Base-by-base conservation (phyloP, 768 basidiomycete species). In the Psilocybe subaeruginosa region DNA sequence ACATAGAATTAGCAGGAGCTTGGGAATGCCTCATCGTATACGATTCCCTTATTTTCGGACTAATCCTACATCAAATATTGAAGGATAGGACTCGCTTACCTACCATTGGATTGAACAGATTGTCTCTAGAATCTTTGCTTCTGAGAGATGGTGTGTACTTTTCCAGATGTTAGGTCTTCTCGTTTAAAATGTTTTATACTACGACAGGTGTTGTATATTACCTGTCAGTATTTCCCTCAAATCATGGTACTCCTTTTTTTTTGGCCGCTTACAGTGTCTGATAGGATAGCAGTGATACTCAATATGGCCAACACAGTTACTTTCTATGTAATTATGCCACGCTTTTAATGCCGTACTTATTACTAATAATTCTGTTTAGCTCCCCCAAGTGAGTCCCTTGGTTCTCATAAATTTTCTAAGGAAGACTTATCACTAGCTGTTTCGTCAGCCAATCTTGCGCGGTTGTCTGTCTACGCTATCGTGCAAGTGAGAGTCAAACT, bases 1-100 rank as follows among this genome's bases (percentile, higher is more conserved):
- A 4, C 5, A 35, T 16, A 57, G 56, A 23, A 46, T 4, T 57
- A 16, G 56, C 56, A 1, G 46, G 30, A 12, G 30, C 46, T n/a
- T 57, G 56, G 56, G 56, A 57, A 19, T 30, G 30, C 14, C 46
- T 57, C 30, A 48, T 57, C 33, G 45, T 17, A 16, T 57, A 57
- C 33, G 56, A 57, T 37, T 35, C 33, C 9, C 11, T 57, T 14
- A 57, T 57, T 9, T 57, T 57, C 33, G 35, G 30, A 16, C 35
- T 57, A 3, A 17, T 48, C 11, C 8, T 57, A 8, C 49, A 31
- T 23, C 48, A 47, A 33, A 57, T 37, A 14, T 57, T 11, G 56
- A 35, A 48, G 17, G 56, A 47, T 14, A 16, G 45, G 47, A 48
- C 19, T 45, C 30, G 47, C 8, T 33, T 37, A n/a, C n/a, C 31